Base-by-base conservation (phyloP, 306 rosid genomes). In the Chamaecrista fasciculata region DNA sequence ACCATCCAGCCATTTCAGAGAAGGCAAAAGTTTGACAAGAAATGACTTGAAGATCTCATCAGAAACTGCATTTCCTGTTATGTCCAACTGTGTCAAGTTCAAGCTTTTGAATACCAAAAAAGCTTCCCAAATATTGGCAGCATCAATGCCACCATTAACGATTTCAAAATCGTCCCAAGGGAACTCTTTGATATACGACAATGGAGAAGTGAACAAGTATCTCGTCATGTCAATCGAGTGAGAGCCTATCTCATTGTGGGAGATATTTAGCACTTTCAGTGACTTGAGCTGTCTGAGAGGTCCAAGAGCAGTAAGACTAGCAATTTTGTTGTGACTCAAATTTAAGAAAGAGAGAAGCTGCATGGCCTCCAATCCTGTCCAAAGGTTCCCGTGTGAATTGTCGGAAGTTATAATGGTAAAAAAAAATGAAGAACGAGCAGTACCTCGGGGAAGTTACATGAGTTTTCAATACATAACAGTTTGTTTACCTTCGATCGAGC, bases 351-450 rank as follows among this genome's bases (percentile, higher is more conserved):
- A 82, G 12, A 91, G 88, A 75, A 91, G 96, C 75, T 88, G 97
- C 95, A 94, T 70, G 47, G 91, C 89, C 81, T 91, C 96, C 89
- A 94, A 71, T 39, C 97, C 99, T 94, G 83, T 84, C 62, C 78
- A 77, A 71, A 76, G 37, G 60, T 46, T 61, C 50, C 63, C 76
- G 69, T 12, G 53, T 43, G 58, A 81, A 75, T 48, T 23, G 14
- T 39, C 36, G 65, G 43, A 51, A 36, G 73, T 37, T 39, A 67
- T 48, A 42, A 24, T 15, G 12, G 43, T 28, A 6, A 58, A 44
- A 44, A 29, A 31, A 37, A 50, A 1, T 48, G 11, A 48, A 51
- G 33, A 10, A 20, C 10, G 0, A 11, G 44, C 48, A 67, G 31
- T 16, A 19, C 31, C 34, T 29, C 48, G 23, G 49, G 40, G 9